Evolutionary conservation across 257 asterid species (phyloP).

Genomic region (Gentiana macrophylla): DNA sequence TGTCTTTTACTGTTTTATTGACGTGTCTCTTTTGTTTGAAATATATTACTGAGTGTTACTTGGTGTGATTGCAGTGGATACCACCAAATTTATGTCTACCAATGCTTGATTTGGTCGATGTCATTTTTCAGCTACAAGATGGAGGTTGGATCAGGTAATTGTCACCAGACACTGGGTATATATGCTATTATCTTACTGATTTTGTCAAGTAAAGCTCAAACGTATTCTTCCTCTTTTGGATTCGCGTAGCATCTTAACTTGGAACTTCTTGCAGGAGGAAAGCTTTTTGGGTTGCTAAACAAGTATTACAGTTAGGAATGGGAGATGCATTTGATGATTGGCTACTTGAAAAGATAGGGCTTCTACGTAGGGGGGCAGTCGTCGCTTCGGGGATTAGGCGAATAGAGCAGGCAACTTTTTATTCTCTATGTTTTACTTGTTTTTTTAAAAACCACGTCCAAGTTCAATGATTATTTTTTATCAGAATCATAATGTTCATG

Average conservation of each 20-base stretch:
- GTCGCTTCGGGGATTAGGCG: conserved; percentile 82
- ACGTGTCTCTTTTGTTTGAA: conserved; percentile 6
- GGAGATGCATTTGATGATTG: conserved; percentile 99
- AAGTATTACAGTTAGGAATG: conserved; percentile 95
- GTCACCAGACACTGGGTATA: neutral
- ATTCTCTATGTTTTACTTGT: conserved; percentile 6
- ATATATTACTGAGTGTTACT: conserved; percentile 15
- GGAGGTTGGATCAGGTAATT: conserved; percentile 99
- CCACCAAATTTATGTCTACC: conserved; percentile 86
- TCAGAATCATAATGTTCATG: neutral
- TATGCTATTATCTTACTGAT: conserved; percentile 4
- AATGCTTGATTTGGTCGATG: conserved; percentile 78
- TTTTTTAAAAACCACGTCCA: neutral
- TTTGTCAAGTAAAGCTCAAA: conserved; percentile 9
- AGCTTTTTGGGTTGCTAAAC: conserved; percentile 98
- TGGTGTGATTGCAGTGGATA: conserved; percentile 60
- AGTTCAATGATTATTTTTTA: conserved; percentile 1
- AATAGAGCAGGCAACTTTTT: conserved; percentile 65
- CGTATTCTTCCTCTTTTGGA: conserved; percentile 4
- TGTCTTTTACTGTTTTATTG: neutral
- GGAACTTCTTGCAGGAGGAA: conserved; percentile 55
- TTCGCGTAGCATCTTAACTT: conserved; percentile 11
- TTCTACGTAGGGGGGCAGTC: conserved; percentile 72
- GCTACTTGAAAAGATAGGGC: conserved; percentile 87
- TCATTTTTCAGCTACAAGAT: conserved; percentile 84